These are phyloP conservation scores for Suillus cothurnatus DNA, from an alignment of 768 basidiomycete genomes.

Conservation along the genomic window DNA sequence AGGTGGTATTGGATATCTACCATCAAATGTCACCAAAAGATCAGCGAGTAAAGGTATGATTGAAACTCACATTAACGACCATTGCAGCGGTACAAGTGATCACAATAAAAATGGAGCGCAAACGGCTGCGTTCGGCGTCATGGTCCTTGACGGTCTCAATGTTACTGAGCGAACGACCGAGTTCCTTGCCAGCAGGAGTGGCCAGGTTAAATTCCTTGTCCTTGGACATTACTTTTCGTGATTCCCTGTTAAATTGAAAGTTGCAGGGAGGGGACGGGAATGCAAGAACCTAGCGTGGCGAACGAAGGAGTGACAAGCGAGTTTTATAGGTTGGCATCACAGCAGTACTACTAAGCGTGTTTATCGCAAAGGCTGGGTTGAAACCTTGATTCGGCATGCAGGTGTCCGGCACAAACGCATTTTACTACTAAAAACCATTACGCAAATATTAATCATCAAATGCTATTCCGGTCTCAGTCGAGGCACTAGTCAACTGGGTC, in stretches of 20 bases:
- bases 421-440: constrained; percentile 2
- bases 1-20: constrained; percentile 39
- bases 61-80: constrained; percentile 36
- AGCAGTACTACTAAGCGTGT: background rate
- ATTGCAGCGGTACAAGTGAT: constrained; percentile 43
- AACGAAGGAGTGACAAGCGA: background rate
- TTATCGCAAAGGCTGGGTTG: background rate
- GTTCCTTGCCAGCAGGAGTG: constrained; percentile 15
- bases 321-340: constrained; percentile 22
- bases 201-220: constrained; percentile 14
- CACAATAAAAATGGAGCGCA: constrained; percentile 33
- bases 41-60: background rate
- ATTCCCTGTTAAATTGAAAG: constrained; percentile 1
- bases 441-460: background rate
- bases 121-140: constrained; percentile 20
- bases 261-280: background rate
- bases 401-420: background rate
- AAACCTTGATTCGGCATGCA: background rate
- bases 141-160: constrained; percentile 11
- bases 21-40: background rate
- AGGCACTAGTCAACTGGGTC: too few relatives aligned
- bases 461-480: background rate
- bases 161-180: constrained; percentile 9
- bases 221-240: constrained; percentile 12
- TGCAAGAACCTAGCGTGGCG: background rate